These are phyloP conservation scores for Cryomyces minteri DNA, from an alignment of 495 filamentous ascomycete species.

Conservation along the genomic window DNA sequence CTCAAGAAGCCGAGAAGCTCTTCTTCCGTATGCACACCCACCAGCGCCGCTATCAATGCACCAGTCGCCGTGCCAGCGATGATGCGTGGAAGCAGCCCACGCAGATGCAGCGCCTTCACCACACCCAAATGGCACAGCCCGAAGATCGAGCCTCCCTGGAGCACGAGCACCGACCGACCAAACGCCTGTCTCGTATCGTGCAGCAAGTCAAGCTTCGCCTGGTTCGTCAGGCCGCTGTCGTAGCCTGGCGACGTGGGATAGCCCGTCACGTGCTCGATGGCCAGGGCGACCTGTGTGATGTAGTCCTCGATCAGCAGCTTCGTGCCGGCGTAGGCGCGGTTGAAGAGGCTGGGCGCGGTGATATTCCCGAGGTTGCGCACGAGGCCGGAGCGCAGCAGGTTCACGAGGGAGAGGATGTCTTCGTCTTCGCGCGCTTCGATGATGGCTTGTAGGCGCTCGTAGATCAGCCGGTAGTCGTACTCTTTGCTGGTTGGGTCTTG, in stretches of 20 bases:
- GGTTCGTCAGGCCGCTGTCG: slow-evolving; percentile 47
- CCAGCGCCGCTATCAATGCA: slow-evolving; percentile 76
- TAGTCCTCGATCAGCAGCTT: slow-evolving; percentile 88
- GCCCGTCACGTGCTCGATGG: slow-evolving; percentile 57
- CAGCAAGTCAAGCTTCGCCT: slow-evolving; percentile 72
- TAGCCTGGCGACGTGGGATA: slow-evolving; percentile 41
- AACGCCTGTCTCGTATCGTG: slow-evolving; percentile 85
- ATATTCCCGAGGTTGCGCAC: slow-evolving; percentile 89
- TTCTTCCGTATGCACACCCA: slow-evolving; percentile 76
- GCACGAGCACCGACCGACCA: slow-evolving; percentile 66
- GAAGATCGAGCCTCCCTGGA: slow-evolving; percentile 87
- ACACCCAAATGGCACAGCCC: slow-evolving; percentile 84
- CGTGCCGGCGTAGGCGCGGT: slow-evolving; percentile 70
- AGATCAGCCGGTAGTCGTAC: slow-evolving; percentile 82
- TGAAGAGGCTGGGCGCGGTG: slow-evolving; percentile 65
- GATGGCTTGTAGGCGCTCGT: slow-evolving; percentile 53
- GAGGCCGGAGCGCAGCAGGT: slow-evolving; percentile 67
- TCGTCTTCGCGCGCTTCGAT: slow-evolving; percentile 55
- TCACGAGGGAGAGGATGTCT: slow-evolving; percentile 57
- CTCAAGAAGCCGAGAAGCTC: slow-evolving; percentile 61
- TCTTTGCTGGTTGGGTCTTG: slow-evolving; percentile 62
- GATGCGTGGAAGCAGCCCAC: slow-evolving; percentile 73
- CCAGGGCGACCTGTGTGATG: slow-evolving; percentile 62
- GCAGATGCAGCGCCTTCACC: slow-evolving; percentile 68
- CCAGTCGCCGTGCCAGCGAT: slow-evolving; percentile 85